phyloP scores from a whole-genome alignment of 2,329 filamentous ascomycete genomes.

The Zalaria sp. region DNA sequence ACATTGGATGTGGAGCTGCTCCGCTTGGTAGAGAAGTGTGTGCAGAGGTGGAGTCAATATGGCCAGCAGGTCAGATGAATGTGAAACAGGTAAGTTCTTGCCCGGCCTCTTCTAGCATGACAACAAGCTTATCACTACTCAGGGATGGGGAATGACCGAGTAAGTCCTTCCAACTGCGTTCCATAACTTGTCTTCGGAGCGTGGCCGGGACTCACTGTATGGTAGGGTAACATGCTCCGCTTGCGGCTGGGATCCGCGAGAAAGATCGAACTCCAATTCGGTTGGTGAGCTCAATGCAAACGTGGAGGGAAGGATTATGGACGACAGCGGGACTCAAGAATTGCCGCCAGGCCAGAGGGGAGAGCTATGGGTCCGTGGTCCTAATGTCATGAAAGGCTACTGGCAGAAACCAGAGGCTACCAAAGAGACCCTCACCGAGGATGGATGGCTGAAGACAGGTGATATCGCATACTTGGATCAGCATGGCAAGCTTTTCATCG shows the following conservation, averaged over 20 bases:
- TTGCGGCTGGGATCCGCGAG: conserved; percentile 47
- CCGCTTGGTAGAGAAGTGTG: conserved; percentile 35
- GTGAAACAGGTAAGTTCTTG: conserved; percentile 36
- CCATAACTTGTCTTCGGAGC: too few species aligned
- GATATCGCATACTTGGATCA: conserved; percentile 52
- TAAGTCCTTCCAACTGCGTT: conserved; percentile 15
- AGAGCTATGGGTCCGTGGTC: conserved; percentile 60
- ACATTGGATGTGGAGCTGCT: conserved; percentile 52
- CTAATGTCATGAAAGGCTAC: conserved; percentile 63
- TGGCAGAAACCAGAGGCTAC: conserved; percentile 60
- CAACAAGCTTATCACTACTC: background rate
- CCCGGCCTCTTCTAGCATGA: background rate
- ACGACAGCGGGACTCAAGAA: conserved; percentile 38
- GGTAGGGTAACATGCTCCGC: conserved; percentile 50
- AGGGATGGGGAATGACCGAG: conserved; percentile 81
- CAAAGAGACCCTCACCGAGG: conserved; percentile 42
- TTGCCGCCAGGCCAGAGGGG: conserved; percentile 40
- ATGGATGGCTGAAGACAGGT: conserved; percentile 59
- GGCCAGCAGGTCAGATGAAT: conserved; percentile 34
- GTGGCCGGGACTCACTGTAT: background rate
- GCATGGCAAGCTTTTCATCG: conserved; percentile 45
- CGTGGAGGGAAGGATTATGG: conserved; percentile 52
- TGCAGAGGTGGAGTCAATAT: conserved; percentile 42
- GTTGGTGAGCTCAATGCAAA: conserved; percentile 61
- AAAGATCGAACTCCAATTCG: conserved; percentile 26